phyloP scores from a whole-genome alignment of 2,329 filamentous ascomycete genomes.

The Epichloe brachyelytri region DNA sequence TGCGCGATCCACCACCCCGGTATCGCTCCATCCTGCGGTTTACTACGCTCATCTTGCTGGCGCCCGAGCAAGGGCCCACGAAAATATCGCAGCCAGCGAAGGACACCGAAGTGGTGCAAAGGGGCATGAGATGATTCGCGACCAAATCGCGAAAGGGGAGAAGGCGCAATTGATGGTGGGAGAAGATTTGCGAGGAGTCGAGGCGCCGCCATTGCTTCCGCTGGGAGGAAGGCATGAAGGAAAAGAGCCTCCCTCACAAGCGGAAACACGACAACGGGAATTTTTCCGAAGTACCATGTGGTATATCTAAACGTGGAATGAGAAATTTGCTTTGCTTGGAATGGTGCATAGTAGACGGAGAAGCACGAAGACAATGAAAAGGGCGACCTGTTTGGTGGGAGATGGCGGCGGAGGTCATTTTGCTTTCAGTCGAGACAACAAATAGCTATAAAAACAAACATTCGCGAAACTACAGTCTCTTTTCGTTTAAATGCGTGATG shows the following conservation, averaged over 20 bases:
- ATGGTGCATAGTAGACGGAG: constrained; percentile 1
- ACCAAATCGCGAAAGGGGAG: constrained; percentile 27
- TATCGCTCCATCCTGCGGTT: constrained; percentile 77
- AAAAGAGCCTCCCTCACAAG: constrained; percentile 11
- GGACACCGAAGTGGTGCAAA: constrained; percentile 31
- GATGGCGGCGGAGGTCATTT: constrained; percentile 21
- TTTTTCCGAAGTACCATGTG: constrained; percentile 30
- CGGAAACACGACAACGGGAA: constrained; percentile 20
- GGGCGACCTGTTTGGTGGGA: constrained; percentile 23
- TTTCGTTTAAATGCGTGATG: too few species aligned
- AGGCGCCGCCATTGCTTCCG: constrained; percentile 18
- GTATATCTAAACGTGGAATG: constrained; percentile 22
- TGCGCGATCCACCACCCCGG: constrained; percentile 78
- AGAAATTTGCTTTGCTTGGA: constrained; percentile 1
- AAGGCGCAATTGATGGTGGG: constrained; percentile 7
- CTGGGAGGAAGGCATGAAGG: constrained; percentile 16
- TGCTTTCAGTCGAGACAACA: constrained; percentile 1
- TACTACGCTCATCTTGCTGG: constrained; percentile 94
- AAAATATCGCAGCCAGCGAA: constrained; percentile 35
- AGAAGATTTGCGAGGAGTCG: constrained; percentile 10
- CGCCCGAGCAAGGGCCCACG: constrained; percentile 65
- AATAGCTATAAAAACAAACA: not conserved
- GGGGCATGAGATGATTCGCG: constrained; percentile 26
- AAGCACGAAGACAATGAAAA: constrained; percentile 13
- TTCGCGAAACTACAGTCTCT: not conserved